phyloP scores from a whole-genome alignment of 2,329 filamentous ascomycete genomes.

The Verticillium tricorpus region DNA sequence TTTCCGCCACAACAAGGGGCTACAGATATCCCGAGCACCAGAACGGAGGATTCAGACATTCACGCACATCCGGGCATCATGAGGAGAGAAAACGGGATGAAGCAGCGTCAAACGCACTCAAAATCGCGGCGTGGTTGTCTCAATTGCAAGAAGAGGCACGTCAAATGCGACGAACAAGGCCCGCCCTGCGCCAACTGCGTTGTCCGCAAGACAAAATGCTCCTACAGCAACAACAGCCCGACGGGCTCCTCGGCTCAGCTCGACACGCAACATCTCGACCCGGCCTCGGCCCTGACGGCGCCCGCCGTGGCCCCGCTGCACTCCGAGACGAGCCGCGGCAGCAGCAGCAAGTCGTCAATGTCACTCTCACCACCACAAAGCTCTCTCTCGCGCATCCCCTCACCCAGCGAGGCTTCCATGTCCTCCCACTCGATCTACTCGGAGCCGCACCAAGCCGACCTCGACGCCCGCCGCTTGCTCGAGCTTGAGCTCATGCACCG shows the following conservation, averaged over 20 bases:
- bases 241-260: background rate
- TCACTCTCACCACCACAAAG: background rate
- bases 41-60: too few species aligned
- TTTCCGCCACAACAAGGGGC: too few species aligned
- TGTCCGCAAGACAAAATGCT: conserved; percentile 14
- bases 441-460: background rate
- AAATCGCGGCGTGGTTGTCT: conserved; percentile 27
- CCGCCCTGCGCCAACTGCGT: conserved; percentile 29
- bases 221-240: background rate
- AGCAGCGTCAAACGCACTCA: conserved; percentile 23
- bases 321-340: background rate
- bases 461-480: conserved; percentile 20
- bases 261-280: background rate
- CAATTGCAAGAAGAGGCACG: conserved; percentile 28
- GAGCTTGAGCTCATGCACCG: conserved; percentile 49
- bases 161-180: conserved; percentile 32
- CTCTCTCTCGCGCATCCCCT: background rate
- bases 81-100: background rate
- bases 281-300: background rate
- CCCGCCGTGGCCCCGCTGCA: background rate
- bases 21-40: too few species aligned
- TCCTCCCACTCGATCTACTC: background rate
- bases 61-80: background rate
- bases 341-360: background rate
- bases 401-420: background rate